Conservation (phyloP, 2,329 filamentous ascomycete genomes). For the Macrophomina phaseolina region DNA sequence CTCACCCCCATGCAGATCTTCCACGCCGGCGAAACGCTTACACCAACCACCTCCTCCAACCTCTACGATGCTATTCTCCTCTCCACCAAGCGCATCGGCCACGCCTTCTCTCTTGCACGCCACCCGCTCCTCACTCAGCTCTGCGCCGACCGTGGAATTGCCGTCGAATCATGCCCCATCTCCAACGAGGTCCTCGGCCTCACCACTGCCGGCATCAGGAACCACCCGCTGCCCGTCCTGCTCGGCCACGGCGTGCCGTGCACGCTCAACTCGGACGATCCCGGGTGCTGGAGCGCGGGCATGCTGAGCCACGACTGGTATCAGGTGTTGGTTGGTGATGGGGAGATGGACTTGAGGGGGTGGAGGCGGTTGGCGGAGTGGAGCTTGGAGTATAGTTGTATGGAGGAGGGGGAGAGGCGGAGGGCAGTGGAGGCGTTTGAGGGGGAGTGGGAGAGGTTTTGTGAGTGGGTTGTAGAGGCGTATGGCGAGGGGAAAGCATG, state of each 20-base stretch:
- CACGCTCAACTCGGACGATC: conserved; percentile 77
- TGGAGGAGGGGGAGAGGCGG: conserved; percentile 46
- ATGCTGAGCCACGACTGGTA: conserved; percentile 77
- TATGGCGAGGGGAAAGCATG: conserved; percentile 32
- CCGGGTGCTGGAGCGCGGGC: conserved; percentile 36
- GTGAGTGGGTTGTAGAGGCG: conserved; percentile 56
- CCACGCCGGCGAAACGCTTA: conserved; percentile 76
- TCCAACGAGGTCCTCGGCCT: conserved; percentile 77
- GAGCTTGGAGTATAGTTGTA: conserved; percentile 54
- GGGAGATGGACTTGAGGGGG: conserved; percentile 69
- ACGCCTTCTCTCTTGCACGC: conserved; percentile 72
- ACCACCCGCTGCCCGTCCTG: conserved; percentile 71
- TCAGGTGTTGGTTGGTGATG: conserved; percentile 61
- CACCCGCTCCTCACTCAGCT: conserved; percentile 70
- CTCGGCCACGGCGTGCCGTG: conserved; percentile 74
- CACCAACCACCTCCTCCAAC: conserved; percentile 65
- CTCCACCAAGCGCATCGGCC: conserved; percentile 72
- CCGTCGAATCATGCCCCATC: conserved; percentile 76
- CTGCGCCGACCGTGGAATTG: conserved; percentile 65
- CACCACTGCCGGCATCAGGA: conserved; percentile 64
- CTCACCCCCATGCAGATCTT: conserved; percentile 54
- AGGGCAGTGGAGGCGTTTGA: conserved; percentile 56
- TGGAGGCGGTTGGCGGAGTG: conserved; percentile 67
- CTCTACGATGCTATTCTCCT: conserved; percentile 71
- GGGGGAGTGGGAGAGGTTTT: conserved; percentile 64